Evolutionary conservation across 2,329 filamentous ascomycete species (phyloP).

Genomic region (Neopestalotiopsis rosae): DNA sequence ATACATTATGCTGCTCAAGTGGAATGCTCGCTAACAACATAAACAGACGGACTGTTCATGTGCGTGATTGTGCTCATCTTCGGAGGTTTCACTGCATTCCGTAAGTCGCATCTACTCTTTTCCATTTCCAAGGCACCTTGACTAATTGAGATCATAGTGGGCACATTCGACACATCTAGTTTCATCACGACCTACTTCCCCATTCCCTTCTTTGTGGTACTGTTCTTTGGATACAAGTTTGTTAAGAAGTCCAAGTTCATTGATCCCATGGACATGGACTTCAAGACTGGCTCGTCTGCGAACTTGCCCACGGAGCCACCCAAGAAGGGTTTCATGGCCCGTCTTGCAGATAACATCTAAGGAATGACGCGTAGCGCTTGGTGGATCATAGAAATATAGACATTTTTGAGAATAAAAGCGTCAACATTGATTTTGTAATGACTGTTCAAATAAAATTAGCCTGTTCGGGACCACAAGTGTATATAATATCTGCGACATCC

Average conservation of each 20-base stretch:
- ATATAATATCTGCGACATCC: too few relatives aligned
- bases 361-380: too few relatives aligned
- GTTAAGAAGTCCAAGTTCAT: conserved; percentile 28
- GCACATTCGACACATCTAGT: conserved; percentile 25
- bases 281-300: conserved; percentile 28
- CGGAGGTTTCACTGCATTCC: conserved; percentile 30
- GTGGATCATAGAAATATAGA: not conserved
- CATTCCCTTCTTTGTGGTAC: conserved; percentile 26
- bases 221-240: conserved; percentile 28
- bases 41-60: conserved; percentile 20
- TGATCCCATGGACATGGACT: conserved; percentile 28
- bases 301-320: conserved; percentile 24
- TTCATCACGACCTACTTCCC: conserved; percentile 32
- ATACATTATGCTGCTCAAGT: not conserved
- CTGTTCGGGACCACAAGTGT: too few relatives aligned
- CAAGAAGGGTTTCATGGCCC: conserved; percentile 8
- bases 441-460: not conserved
- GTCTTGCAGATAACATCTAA: conserved; percentile 11
- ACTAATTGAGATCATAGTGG: conserved; percentile 16
- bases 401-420: not conserved
- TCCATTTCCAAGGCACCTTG: not conserved
- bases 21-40: not conserved
- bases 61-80: conserved; percentile 30
- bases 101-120: not conserved
- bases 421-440: not conserved